Percentiles rank a stretch among this genome's conserved stretches.
Conservation (phyloP, 768 basidiomycete genomes). For the Amanita inopinata region DNA sequence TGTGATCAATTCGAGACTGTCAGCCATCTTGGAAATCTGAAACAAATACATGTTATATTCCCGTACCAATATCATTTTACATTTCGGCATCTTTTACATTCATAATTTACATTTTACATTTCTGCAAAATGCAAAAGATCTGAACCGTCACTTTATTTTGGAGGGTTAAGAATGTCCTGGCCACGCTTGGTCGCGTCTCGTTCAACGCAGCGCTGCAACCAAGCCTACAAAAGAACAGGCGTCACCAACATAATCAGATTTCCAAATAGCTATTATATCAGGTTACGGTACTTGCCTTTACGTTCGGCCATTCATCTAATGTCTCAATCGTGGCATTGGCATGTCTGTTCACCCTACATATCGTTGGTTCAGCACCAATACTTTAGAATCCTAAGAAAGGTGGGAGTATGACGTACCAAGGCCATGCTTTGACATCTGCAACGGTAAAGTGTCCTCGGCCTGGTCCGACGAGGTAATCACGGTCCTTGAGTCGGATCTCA, state of each 20-base stretch:
- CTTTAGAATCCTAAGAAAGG: neutral
- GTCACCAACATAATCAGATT: no score
- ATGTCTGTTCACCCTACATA: slow-evolving; percentile 48
- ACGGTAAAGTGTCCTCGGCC: slow-evolving; percentile 57
- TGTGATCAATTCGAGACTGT: no score
- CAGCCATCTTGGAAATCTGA: no score
- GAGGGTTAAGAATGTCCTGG: no score
- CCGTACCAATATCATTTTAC: no score
- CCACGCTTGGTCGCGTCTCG: neutral
- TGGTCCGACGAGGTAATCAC: slow-evolving; percentile 73
- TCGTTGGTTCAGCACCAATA: no score
- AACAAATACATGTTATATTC: no score
- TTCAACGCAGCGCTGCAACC: neutral
- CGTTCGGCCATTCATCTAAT: slow-evolving; percentile 53
- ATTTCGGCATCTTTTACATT: no score
- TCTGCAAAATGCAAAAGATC: no score
- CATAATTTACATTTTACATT: neutral
- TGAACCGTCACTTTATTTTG: no score
- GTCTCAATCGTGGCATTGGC: slow-evolving; percentile 38
- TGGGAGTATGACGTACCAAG: slow-evolving; percentile 27
- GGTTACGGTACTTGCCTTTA: slow-evolving; percentile 25
- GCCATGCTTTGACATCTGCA: slow-evolving; percentile 61
- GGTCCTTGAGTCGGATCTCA: slow-evolving; percentile 60
- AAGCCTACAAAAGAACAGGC: neutral
- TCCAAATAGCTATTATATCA: no score